Evolutionary conservation across 2,329 filamentous ascomycete genomes (phyloP).

Genomic region (Catunica adiposa): DNA sequence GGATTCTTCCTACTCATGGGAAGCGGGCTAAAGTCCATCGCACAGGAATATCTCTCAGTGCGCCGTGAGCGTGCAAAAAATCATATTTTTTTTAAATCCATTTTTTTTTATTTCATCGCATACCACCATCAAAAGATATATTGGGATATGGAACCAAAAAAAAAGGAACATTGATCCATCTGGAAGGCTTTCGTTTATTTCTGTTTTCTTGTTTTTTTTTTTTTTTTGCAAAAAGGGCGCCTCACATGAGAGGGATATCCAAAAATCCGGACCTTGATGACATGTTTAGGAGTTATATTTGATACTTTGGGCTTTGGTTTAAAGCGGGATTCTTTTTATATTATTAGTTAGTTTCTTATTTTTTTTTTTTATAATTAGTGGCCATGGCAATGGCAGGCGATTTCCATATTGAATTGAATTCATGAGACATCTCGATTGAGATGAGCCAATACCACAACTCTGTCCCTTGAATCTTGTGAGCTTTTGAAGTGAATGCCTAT

Average conservation of each 20-base stretch:
- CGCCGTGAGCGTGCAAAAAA: neutral
- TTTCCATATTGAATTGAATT: slow-evolving; percentile 1
- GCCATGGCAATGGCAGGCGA: neutral
- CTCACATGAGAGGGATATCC: slow-evolving; percentile 1
- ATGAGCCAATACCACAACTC: neutral
- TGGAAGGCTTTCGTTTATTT: no score
- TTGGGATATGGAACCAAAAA: neutral
- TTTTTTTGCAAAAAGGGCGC: slow-evolving; percentile 1
- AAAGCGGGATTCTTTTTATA: neutral
- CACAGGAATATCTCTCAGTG: neutral
- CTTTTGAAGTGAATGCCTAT: neutral
- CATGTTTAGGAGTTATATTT: slow-evolving; percentile 5
- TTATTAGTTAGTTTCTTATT: neutral
- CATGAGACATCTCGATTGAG: neutral
- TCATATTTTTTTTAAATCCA: neutral
- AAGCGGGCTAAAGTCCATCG: neutral
- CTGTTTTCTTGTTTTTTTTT: neutral
- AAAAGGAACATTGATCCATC: no score
- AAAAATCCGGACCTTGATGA: slow-evolving; percentile 4
- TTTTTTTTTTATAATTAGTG: neutral
- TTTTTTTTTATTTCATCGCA: neutral
- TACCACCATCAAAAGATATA: neutral
- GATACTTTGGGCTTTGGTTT: neutral
- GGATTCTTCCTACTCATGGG: neutral
- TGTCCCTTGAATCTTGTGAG: neutral